These are phyloP conservation scores for Corinectria fuckeliana DNA, from an alignment of 2,329 filamentous ascomycete species.

Conservation along the genomic window DNA sequence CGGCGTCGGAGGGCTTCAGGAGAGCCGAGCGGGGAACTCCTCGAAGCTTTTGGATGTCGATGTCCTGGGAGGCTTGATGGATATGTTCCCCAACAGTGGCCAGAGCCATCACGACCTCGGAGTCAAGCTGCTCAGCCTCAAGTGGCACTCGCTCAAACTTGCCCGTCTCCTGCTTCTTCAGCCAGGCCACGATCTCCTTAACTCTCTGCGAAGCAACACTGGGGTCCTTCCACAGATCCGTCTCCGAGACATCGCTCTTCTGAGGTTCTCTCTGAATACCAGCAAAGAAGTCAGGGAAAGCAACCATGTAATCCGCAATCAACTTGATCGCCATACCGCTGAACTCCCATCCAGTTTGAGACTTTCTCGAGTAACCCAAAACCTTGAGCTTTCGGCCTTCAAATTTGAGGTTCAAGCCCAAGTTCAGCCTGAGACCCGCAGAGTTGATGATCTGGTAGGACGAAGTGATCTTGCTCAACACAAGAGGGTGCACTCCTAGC, in stretches of 20 bases:
- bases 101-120: slow-evolving; percentile 81
- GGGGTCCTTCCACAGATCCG: slow-evolving; percentile 80
- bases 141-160: slow-evolving; percentile 95
- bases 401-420: slow-evolving; percentile 96
- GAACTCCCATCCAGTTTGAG: slow-evolving; percentile 91
- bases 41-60: slow-evolving; percentile 72
- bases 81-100: slow-evolving; percentile 76
- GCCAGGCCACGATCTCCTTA: slow-evolving; percentile 92
- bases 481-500: slow-evolving; percentile 81
- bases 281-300: slow-evolving; percentile 94
- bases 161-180: slow-evolving; percentile 90
- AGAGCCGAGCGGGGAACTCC: slow-evolving; percentile 86
- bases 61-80: slow-evolving; percentile 56
- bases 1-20: slow-evolving; percentile 93
- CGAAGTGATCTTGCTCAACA: slow-evolving; percentile 94
- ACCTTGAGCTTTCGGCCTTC: slow-evolving; percentile 96
- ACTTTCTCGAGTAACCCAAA: slow-evolving; percentile 90
- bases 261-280: slow-evolving; percentile 86
- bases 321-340: slow-evolving; percentile 82
- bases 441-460: slow-evolving; percentile 84
- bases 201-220: slow-evolving; percentile 78
- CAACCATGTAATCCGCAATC: slow-evolving; percentile 87
- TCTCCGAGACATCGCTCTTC: slow-evolving; percentile 82
- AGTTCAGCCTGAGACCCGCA: slow-evolving; percentile 82
- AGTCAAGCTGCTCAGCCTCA: slow-evolving; percentile 95